Evolutionary conservation across 2,329 filamentous ascomycete species (phyloP).

Genomic region (Lecanosticta acicola): DNA sequence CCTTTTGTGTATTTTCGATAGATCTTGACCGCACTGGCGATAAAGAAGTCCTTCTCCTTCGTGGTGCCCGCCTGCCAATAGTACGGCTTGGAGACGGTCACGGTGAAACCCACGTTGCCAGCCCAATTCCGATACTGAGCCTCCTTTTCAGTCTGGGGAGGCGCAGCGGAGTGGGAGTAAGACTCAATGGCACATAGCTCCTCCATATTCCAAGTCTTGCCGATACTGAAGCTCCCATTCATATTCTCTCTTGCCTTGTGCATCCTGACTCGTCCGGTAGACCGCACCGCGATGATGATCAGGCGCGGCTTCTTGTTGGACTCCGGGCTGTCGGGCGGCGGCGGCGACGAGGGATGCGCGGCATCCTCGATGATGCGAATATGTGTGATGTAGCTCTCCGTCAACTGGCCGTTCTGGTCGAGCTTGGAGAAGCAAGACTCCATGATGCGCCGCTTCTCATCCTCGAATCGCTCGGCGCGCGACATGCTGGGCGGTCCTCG

Average conservation of each 20-base stretch:
- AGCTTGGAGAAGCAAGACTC: conserved; percentile 91
- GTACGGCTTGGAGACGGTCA: conserved; percentile 88
- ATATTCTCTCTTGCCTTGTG: conserved; percentile 96
- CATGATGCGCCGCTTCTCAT: conserved; percentile 91
- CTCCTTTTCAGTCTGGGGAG: conserved; percentile 54
- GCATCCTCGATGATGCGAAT: conserved; percentile 86
- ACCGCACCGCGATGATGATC: conserved; percentile 88
- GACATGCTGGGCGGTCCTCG: conserved; percentile 17
- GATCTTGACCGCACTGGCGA: conserved; percentile 92
- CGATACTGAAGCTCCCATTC: conserved; percentile 92
- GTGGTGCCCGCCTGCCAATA: conserved; percentile 92
- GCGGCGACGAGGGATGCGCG: conserved; percentile 72
- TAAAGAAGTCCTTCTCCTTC: conserved; percentile 98
- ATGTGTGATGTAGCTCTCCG: conserved; percentile 97
- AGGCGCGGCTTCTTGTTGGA: conserved; percentile 80
- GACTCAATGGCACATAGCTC: conserved; percentile 80
- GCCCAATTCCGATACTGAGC: conserved; percentile 67
- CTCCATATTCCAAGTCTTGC: conserved; percentile 96
- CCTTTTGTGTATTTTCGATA: conserved; percentile 94
- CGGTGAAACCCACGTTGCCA: conserved; percentile 74
- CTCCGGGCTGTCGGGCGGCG: conserved; percentile 68
- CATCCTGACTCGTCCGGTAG: conserved; percentile 85
- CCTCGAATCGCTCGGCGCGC: conserved; percentile 82
- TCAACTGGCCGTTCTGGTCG: conserved; percentile 74
- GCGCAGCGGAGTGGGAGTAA: conserved; percentile 50